These are phyloP conservation scores for Globisporangium nunn DNA, from an alignment of 352 stramenopile species.

Conservation along the genomic window DNA sequence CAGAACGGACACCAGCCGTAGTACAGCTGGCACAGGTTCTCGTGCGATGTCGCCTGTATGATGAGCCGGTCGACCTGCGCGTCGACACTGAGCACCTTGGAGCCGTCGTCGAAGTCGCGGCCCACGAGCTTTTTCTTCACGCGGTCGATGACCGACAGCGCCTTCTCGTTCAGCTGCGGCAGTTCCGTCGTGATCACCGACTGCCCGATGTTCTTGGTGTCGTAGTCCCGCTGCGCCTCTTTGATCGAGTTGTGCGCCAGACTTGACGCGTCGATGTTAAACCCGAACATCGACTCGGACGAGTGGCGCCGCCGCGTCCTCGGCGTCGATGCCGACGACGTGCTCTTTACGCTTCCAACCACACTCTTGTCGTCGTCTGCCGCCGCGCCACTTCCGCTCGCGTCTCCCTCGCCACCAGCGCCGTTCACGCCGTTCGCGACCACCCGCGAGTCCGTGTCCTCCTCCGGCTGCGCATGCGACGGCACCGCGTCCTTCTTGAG, in stretches of 20 bases:
- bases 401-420: conserved; percentile 2
- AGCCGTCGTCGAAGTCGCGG: conserved; percentile 93
- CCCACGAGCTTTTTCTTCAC: conserved; percentile 99
- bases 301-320: conserved; percentile 51
- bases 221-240: conserved; percentile 43
- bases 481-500: conserved; percentile 83
- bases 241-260: conserved; percentile 58
- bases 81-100: conserved; percentile 72
- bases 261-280: conserved; percentile 50
- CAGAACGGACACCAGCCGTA: conserved; percentile 97
- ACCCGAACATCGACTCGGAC: conserved; percentile 56
- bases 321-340: conserved; percentile 26
- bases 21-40: conserved; percentile 99
- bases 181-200: conserved; percentile 56
- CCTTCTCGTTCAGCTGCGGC: conserved; percentile 85
- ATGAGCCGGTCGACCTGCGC: conserved; percentile 98
- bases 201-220: conserved; percentile 43
- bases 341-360: conserved; percentile 52
- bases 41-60: conserved; percentile 96
- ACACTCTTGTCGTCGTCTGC: conserved; percentile 26
- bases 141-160: conserved; percentile 94
- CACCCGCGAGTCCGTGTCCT: conserved; percentile 12
- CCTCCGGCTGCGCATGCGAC: conserved; percentile 64
- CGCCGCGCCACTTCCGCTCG: background rate
- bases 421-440: conserved; percentile 9